phyloP scores from a whole-genome alignment of 495 filamentous ascomycete species.

The Aspergillus indologenus region DNA sequence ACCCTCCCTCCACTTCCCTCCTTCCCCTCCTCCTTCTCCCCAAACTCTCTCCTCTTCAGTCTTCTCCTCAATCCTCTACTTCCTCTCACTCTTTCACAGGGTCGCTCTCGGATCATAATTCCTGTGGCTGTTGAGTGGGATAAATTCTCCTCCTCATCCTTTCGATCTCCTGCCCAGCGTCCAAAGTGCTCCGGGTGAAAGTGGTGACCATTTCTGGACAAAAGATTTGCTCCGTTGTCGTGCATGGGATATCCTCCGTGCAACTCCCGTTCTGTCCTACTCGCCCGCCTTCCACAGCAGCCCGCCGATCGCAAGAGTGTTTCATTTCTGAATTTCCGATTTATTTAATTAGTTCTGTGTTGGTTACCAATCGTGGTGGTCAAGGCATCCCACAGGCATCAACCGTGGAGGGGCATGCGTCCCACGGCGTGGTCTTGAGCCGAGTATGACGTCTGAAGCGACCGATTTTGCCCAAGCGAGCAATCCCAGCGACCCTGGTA shows the following conservation, averaged over 20 bases:
- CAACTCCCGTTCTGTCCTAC: constrained; percentile 12
- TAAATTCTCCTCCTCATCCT: constrained; percentile 6
- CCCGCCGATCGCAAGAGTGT: not conserved
- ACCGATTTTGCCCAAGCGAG: constrained; percentile 29
- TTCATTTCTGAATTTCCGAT: not conserved
- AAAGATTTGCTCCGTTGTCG: constrained; percentile 20
- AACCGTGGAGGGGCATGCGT: constrained; percentile 37
- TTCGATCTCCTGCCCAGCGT: constrained; percentile 15
- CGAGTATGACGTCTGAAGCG: constrained; percentile 45
- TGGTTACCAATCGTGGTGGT: not conserved
- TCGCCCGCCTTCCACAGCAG: not conserved
- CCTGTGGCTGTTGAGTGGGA: not conserved
- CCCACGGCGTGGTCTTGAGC: constrained; percentile 31
- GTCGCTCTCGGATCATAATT: not conserved
- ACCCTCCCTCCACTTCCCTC: constrained; percentile 6
- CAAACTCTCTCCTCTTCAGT: not conserved
- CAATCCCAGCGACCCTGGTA: constrained; percentile 34
- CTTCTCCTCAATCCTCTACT: not conserved
- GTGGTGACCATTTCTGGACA: constrained; percentile 15
- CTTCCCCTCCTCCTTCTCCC: constrained; percentile 5
- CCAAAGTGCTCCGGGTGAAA: constrained; percentile 22
- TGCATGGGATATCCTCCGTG: constrained; percentile 21
- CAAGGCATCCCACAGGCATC: constrained; percentile 4
- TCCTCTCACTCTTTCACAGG: not conserved
- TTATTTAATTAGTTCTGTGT: not conserved